Evolutionary conservation across 495 filamentous ascomycete species (phyloP), one percentile per base, ranked within the genome.

Genomic region (Recurvomyces mirabilis): DNA sequence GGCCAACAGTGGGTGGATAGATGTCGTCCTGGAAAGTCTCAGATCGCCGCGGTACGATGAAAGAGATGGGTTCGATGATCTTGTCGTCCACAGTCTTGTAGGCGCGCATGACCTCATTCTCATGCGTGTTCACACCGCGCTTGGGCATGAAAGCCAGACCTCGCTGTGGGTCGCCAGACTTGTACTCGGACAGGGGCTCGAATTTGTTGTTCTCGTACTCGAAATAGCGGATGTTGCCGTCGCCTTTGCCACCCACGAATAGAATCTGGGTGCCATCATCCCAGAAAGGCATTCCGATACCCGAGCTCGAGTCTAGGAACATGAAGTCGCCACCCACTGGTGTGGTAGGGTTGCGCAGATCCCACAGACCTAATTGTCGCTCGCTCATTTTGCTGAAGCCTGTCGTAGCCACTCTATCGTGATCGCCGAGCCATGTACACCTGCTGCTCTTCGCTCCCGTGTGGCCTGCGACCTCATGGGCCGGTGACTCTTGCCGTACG

Each of bases 261-360:
- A 98, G 67, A 49, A 84, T 88, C 62, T 85, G 84, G 6, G 84
- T 93, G 26, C 86, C 82, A 38, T 96, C 93, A 61, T 98, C 91
- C 91, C 91, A 98, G 76, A 98, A 98, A 5, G 91, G 91, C 86
- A 98, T 96, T 70, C 85, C 93, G 34, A 98, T 87, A 55, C 93
- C 93, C 14, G 89, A 95, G 51, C 94, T 93, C 20, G 85, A 86
- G 62, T 96, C 93, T 35, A 98, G 69, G 34, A 77, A 79, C 56
- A 76, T 75, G 64, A 94, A 94, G 33, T 54, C 46, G 3, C 86
- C 87, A 23, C 83, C 87, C 54, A 95, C 78, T 14, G 91, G 91
- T 50, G 88, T 81, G 15, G 64, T 65, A 23, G 79, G 79, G 33
- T 77, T 75, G 47, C 86, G 81, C 33, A 89, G 77, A 70, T 98